Evolutionary conservation across 257 asterid species (phyloP), one percentile per base, ranked within the genome.

Genomic region (Gynochthodes officinalis): DNA sequence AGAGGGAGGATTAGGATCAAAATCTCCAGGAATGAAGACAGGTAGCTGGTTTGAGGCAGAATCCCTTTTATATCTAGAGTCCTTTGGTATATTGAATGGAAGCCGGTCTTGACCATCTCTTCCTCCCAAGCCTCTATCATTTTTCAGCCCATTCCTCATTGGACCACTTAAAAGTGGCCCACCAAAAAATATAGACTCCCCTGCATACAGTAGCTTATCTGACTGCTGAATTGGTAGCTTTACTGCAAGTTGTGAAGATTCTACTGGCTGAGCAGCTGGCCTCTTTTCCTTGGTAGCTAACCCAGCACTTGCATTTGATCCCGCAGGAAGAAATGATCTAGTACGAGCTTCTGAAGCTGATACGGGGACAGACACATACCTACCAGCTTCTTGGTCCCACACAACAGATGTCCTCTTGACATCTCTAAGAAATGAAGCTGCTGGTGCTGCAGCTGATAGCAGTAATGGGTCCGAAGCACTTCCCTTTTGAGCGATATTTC

Each of bases 301-400:
- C 40, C 78, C 74, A 11, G 80, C 71, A 66, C 60, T 71, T 53
- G 85, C 60, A 52, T 71, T 81, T 54, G 85, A 69, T 50, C 75
- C 71, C 49, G 79, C 71, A 43, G 77, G 87, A 67, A 76, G 19
- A 62, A 79, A 61, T n/a, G 86, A 83, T 66, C 75, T 82, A 53
- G 77, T 87, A 35, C 89, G 93, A 13, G 86, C 84, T 15, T 88
- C 97, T 32, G 90, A 64, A 70, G 94, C 89, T 32, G 96, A 80
- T 32, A 83, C 79, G 1, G 96, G 96, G 18, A 92, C 85, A 2
- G 99, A 92, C 18, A 95, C 86, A 40, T 95, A 95, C 77, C 99
- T 80, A 43, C 99, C 99, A 25, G 98, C 98, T 87, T 92, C 96
- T 82, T 88, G 98, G 83, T 95, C 98, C 97, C 98, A 95, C 70